These are phyloP conservation scores for Henckelia pumila DNA, from an alignment of 257 asterid genomes.

Conservation along the genomic window DNA sequence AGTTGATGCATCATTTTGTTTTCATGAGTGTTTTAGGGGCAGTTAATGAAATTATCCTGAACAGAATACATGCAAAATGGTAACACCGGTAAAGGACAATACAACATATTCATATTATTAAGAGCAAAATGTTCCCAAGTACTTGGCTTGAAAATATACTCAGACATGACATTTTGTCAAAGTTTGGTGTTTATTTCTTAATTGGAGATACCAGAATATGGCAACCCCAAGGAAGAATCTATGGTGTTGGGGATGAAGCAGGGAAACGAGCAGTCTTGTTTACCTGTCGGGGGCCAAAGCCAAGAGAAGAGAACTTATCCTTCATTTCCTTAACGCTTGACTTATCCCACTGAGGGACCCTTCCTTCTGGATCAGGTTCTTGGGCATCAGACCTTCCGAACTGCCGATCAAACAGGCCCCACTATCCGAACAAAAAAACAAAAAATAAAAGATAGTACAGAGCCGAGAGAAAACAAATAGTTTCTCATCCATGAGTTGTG, in stretches of 20 bases:
- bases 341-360: conserved; percentile 84
- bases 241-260: not conserved
- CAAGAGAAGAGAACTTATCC: conserved; percentile 67
- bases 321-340: conserved; percentile 75
- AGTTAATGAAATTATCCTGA: too few species aligned
- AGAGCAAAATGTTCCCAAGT: not conserved
- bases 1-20: too few species aligned
- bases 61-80: conserved; percentile 1
- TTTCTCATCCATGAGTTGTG: not conserved
- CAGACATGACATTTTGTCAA: not conserved
- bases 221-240: not conserved
- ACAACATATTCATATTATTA: not conserved
- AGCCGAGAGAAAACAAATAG: not conserved
- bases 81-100: not conserved
- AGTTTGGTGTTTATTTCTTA: not conserved
- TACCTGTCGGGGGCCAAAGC: conserved; percentile 96
- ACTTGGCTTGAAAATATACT: not conserved
- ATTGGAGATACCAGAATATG: conserved; percentile 8
- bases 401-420: conserved; percentile 81
- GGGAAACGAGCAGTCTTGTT: not conserved
- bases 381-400: conserved; percentile 83
- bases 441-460: not conserved
- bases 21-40: too few species aligned
- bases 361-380: conserved; percentile 90
- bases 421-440: conserved; percentile 39